Conservation (phyloP, 2,329 filamentous ascomycete species). For the Chaetomium globosum region DNA sequence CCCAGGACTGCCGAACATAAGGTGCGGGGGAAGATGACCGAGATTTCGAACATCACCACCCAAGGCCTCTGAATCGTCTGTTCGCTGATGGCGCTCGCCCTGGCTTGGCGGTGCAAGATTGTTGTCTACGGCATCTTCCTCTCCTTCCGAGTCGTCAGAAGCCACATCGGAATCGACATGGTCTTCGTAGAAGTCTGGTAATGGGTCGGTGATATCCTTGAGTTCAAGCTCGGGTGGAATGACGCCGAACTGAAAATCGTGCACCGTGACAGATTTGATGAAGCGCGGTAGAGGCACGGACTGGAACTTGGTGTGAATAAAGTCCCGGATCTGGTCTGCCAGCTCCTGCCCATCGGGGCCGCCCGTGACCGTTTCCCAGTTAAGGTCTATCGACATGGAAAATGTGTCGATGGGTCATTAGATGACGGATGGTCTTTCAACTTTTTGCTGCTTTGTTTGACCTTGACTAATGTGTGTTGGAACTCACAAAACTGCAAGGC, state of each 20-base stretch:
- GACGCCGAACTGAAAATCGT: slow-evolving; percentile 88
- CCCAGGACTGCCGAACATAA: slow-evolving; percentile 41
- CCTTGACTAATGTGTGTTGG: not conserved
- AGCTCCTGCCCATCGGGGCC: slow-evolving; percentile 85
- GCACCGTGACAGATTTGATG: slow-evolving; percentile 93
- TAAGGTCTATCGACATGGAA: slow-evolving; percentile 92
- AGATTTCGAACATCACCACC: slow-evolving; percentile 15
- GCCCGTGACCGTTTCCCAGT: slow-evolving; percentile 90
- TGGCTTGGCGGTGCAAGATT: slow-evolving; percentile 40
- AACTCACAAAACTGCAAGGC: not conserved
- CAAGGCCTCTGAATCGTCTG: slow-evolving; percentile 32
- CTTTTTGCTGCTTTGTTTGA: not conserved
- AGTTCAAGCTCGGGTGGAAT: slow-evolving; percentile 84
- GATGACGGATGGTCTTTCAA: not conserved
- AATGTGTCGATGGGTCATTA: not conserved
- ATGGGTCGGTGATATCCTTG: slow-evolving; percentile 94
- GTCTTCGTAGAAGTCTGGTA: slow-evolving; percentile 94
- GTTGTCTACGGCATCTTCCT: slow-evolving; percentile 44
- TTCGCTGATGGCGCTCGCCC: slow-evolving; percentile 40
- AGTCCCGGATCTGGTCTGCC: slow-evolving; percentile 83
- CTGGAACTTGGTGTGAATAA: slow-evolving; percentile 96
- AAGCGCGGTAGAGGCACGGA: slow-evolving; percentile 87
- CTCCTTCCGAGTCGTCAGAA: slow-evolving; percentile 56
- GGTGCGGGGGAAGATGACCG: slow-evolving; percentile 45
- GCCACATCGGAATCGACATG: slow-evolving; percentile 65